Evolutionary conservation across 371 early-diverging fungal species (phyloP), one percentile per base, ranked within the genome.

Genomic region (Syncephalastrum racemosum): DNA sequence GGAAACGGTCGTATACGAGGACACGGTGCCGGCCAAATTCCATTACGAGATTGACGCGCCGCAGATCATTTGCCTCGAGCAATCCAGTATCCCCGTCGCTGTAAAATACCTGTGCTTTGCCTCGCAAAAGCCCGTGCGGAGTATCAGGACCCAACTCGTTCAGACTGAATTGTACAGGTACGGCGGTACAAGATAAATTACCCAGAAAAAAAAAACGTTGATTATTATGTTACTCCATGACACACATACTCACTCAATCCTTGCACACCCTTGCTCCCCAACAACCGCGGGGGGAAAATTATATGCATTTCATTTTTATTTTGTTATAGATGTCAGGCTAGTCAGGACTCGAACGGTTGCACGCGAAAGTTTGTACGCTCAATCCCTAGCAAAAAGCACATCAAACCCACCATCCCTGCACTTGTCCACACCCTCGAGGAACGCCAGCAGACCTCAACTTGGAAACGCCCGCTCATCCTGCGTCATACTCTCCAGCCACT

Each of bases 151-250:
- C 15, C 64, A 63, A 46, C 50, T 68, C 12, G 53, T 46, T 4
- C 68, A 68, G 31, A 58, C 61, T 39, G 68, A 68, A 56, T 47
- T 64, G 23, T 64, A 58, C 51, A 68, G 64, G 64, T 68, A 61
- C 20, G 56, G 27, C 15, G 5, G 22, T 6, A 31, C 36, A 31
- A 31, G 36, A 31, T 31, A 31, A 31, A 31, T 31, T 31, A 10
- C 36, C 36, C 36, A 40, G 24, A 54, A 27, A 23, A 42, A 24
- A 44, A 46, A 31, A 20, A 50, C 16, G 20, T 24, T 41, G 42
- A 12, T 7, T 13, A 45, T 46, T 6, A 1, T 22, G 13, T 18
- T 15, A 7, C 14, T 46, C 8, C 42, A 16, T 19, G 23, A 10
- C 23, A 13, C 44, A 16, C 25, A 31, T 16, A 18, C 14, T 22